Evolutionary conservation across 2,329 filamentous ascomycete genomes (phyloP).

Genomic region (Chaetomiaceae sp.): DNA sequence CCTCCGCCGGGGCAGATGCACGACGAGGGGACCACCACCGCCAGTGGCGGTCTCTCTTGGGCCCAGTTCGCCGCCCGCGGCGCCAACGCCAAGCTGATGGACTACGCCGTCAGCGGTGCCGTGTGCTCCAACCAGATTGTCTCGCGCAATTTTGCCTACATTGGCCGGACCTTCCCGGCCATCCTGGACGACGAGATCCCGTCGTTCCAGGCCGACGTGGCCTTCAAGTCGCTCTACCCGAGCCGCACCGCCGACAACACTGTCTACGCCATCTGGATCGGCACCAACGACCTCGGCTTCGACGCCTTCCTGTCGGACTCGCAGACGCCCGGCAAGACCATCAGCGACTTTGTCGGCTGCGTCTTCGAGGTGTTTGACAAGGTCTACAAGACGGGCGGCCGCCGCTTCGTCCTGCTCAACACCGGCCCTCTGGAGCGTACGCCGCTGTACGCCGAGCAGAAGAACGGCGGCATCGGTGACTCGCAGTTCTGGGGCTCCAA

Average conservation of each 20-base stretch:
- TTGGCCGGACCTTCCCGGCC: slow-evolving; percentile 55
- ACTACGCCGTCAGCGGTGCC: slow-evolving; percentile 70
- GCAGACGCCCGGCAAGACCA: slow-evolving; percentile 53
- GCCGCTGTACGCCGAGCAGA: slow-evolving; percentile 57
- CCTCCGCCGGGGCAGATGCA: slow-evolving; percentile 57
- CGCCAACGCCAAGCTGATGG: slow-evolving; percentile 51
- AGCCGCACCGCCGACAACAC: slow-evolving; percentile 52
- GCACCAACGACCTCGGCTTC: slow-evolving; percentile 71
- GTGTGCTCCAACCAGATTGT: slow-evolving; percentile 67
- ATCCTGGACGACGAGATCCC: slow-evolving; percentile 58
- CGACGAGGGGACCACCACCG: slow-evolving; percentile 45
- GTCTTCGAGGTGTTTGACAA: slow-evolving; percentile 58
- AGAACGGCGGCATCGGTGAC: slow-evolving; percentile 38
- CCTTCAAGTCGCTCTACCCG: slow-evolving; percentile 39
- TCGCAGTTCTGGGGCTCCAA: slow-evolving; percentile 45
- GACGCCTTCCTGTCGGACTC: slow-evolving; percentile 61
- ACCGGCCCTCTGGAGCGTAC: slow-evolving; percentile 60
- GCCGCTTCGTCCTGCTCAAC: slow-evolving; percentile 70
- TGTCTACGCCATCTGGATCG: slow-evolving; percentile 74
- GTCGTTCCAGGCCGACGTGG: slow-evolving; percentile 48
- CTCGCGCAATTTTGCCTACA: slow-evolving; percentile 46
- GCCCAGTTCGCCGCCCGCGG: slow-evolving; percentile 59
- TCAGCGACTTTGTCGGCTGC: slow-evolving; percentile 63
- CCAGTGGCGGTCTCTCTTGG: slow-evolving; percentile 65
- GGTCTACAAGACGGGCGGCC: slow-evolving; percentile 61